Base-by-base conservation (phyloP, 305 asterid genomes). In the Coffea humblotiana region DNA sequence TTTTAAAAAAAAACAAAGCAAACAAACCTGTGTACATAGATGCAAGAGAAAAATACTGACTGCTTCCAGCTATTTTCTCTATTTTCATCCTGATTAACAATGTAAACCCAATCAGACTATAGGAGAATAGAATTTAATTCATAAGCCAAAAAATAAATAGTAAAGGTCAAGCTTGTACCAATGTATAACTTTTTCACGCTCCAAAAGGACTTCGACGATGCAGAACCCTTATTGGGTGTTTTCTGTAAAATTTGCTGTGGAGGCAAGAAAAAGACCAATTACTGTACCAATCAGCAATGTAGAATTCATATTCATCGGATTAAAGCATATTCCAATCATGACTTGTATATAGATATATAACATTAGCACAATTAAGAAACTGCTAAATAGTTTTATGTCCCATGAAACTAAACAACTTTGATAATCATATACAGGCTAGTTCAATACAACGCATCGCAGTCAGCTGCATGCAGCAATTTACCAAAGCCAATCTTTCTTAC, bases 181-280 rank as follows among this genome's bases (percentile, higher is more conserved):
- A 82, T 95, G 97, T 82, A 95, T 88, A 79, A 86, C 83, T 86
- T 82, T 92, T 83, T 90, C 97, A 60, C 98, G 96, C 83, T 83
- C 94, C 87, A 93, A 81, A 81, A 66, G 99, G 98, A 82, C 99
- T 95, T 86, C 99, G 91, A 77, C 99, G 97, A 78, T 95, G 99
- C 77, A 95, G 97, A 87, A 95, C 99, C 82, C 99, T 95, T 80
- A 92, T 64, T 56, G 99, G 99, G 99, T 29, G 99, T 95, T 81
- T 89, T 95, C 92, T 95, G 99, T 86, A 86, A 40, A 76, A 93
- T 89, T 88, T 88, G 76, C 99, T 95, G 92, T 78, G 83, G 71
- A 76, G 71, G 78, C 80, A 75, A 49, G 80, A 85, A 89, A 89
- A 85, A 48, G 74, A 80, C 56, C 65, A 35, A 67, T 65, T 45